Base-by-base conservation (phyloP, 2,329 filamentous ascomycete species). In the Aspergillus novofumigatus region DNA sequence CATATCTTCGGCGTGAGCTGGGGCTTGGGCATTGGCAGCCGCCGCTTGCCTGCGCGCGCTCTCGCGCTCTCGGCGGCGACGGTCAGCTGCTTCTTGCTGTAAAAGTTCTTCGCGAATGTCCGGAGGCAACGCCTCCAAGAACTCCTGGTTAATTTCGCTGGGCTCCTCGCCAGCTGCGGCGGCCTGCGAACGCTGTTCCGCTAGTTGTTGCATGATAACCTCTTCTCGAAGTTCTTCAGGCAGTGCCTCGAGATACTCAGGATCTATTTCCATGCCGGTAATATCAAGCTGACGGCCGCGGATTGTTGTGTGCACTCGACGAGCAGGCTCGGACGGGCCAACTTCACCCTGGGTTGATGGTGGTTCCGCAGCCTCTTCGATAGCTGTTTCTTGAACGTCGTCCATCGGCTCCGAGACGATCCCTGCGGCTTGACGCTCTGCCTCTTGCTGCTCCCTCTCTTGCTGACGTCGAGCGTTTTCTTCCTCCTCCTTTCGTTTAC, bases 221-320 rank as follows among this genome's bases (percentile, higher is more conserved):
- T 99, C 94, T 73, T 97, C 93, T 49, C 94, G 85, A 69, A 97
- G 87, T 59, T 99, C 95, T 66, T 99, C 94, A 0, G 94, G 94
- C n/a, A 99, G 79, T n/a, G 93, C 95, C 58, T 94, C 91, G 6
- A 99, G 84, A 74, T 97, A 99, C 56, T 96, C 92, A 17, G 89
- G 85, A 70, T 99, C 94, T 65, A 99, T 97, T 51, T 93, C 92
- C 60, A 99, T 82, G 59, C 91, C 90, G 0, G 94, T 99, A 51
- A 99, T 94, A 72, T 99, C 94, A 53, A 96, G 85, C 67, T 94
- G 87, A 61, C 90, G 89, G 26, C 92, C 93, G 59, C 92, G 82
- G 54, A 99, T 92, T 1, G 84, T 92, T 17, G 91, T 95, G 66
- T 87, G 88, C 29, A 96, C 83, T 50, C 92, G 88, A 54, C 74